These are phyloP conservation scores for Starmerella gropengiesseri DNA, from an alignment of 805 yeast genomes.

Conservation along the genomic window DNA sequence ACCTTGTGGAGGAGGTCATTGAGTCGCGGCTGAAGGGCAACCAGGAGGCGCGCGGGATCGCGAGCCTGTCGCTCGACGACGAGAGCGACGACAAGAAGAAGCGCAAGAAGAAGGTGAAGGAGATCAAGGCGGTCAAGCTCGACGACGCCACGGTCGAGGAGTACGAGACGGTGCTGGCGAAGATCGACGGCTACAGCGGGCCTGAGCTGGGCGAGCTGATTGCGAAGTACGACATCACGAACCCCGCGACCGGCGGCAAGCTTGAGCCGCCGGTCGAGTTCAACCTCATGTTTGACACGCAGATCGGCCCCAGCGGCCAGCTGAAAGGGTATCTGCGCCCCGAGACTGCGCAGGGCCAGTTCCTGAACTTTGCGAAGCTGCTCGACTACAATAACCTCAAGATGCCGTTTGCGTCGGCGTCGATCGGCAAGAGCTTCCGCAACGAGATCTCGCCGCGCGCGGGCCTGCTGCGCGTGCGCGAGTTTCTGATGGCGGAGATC, in stretches of 20 bases:
- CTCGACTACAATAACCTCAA: constrained; percentile 88
- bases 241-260: constrained; percentile 81
- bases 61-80: constrained; percentile 50
- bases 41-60: constrained; percentile 85
- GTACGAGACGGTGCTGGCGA: constrained; percentile 75
- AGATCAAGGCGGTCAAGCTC: constrained; percentile 75
- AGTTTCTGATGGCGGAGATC: constrained; percentile 97
- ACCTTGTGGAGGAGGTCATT: constrained; percentile 91
- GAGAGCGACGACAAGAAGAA: constrained; percentile 82
- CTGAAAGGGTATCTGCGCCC: constrained; percentile 94
- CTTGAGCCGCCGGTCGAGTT: constrained; percentile 88
- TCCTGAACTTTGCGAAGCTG: constrained; percentile 85
- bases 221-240: constrained; percentile 67
- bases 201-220: constrained; percentile 83
- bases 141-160: constrained; percentile 71
- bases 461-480: constrained; percentile 95
- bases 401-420: constrained; percentile 99
- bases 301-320: constrained; percentile 97
- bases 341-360: constrained; percentile 99
- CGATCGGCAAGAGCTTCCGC: constrained; percentile 97
- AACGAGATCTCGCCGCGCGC: constrained; percentile 98
- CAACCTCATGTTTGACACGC: constrained; percentile 98
- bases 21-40: constrained; percentile 96
- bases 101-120: constrained; percentile 84
- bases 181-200: constrained; percentile 91